A percentile compares a stretch with the other conserved stretches of the same genome.
phyloP scores from a whole-genome alignment of 805 yeast species.

The Candida mattraensis region DNA sequence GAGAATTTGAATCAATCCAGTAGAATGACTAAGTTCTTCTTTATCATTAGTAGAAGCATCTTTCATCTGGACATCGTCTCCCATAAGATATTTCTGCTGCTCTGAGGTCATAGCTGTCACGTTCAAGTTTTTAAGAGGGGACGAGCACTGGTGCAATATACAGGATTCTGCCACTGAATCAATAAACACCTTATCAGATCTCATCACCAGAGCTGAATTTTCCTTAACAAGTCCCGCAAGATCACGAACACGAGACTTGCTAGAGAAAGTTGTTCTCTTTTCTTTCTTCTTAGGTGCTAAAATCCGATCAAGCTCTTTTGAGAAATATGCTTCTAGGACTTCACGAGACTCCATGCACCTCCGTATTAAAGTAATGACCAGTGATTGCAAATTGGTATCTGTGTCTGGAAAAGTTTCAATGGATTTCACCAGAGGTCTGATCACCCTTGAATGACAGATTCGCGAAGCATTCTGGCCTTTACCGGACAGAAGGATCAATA shows the following conservation, averaged over 20 bases:
- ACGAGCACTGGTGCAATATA: conserved; percentile 19
- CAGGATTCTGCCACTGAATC: conserved; percentile 24
- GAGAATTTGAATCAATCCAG: conserved; percentile 65
- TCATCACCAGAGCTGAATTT: conserved; percentile 44
- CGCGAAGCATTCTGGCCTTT: conserved; percentile 39
- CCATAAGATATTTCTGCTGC: conserved; percentile 23
- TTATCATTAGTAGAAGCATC: conserved; percentile 27
- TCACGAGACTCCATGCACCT: conserved; percentile 66
- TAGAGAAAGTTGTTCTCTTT: conserved; percentile 1
- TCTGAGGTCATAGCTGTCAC: conserved; percentile 24
- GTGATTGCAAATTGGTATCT: conserved; percentile 42
- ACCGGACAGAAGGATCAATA: conserved; percentile 54
- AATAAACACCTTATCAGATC: conserved; percentile 31
- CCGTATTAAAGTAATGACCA: conserved; percentile 57
- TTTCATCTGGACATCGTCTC: conserved; percentile 26
- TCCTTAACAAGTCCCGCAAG: conserved; percentile 49
- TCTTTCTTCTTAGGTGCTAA: conserved; percentile 32
- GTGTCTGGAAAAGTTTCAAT: conserved; percentile 38
- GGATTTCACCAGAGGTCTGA: conserved; percentile 47
- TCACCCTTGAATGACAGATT: conserved; percentile 47
- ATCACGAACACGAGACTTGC: conserved; percentile 38
- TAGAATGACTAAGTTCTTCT: conserved; percentile 20
- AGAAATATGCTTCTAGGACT: conserved; percentile 48
- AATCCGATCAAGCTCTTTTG: conserved; percentile 48
- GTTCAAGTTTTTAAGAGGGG: conserved; percentile 21